Percentiles rank a stretch among this genome's conserved stretches.
phyloP scores from a whole-genome alignment of 2,329 filamentous ascomycete species.

The Fusarium cyanostomum region DNA sequence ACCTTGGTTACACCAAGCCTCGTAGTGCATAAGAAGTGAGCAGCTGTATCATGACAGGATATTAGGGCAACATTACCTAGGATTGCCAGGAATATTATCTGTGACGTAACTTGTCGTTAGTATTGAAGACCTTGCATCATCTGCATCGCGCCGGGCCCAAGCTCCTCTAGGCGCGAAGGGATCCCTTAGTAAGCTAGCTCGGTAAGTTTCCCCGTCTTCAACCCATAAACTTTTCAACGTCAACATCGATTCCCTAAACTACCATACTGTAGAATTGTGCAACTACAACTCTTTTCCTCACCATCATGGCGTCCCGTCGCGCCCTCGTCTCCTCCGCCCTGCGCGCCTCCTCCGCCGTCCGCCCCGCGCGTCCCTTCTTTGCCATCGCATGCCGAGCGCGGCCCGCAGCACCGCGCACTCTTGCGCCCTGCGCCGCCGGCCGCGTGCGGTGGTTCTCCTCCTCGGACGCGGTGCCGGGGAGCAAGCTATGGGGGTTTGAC shows the following conservation, averaged over 20 bases:
- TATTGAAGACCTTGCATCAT: slow-evolving; percentile 17
- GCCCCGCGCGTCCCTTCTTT: slow-evolving; percentile 13
- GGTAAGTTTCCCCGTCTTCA: slow-evolving; percentile 9
- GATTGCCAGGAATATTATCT: not conserved
- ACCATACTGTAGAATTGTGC: not conserved
- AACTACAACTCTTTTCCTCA: not conserved
- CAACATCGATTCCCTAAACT: not conserved
- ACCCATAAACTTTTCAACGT: slow-evolving; percentile 2
- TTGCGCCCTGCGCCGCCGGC: slow-evolving; percentile 5
- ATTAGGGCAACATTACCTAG: no score
- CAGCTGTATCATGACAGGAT: no score
- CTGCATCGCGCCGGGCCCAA: not conserved
- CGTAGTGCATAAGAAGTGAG: no score
- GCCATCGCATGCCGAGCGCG: slow-evolving; percentile 11
- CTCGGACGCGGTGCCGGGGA: slow-evolving; percentile 29
- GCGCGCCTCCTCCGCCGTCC: slow-evolving; percentile 22
- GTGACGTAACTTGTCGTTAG: not conserved
- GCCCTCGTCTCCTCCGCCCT: slow-evolving; percentile 27
- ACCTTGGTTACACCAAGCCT: no score
- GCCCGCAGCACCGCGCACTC: slow-evolving; percentile 4
- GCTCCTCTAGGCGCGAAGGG: not conserved
- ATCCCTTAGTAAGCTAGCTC: slow-evolving; percentile 11
- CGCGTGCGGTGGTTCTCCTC: slow-evolving; percentile 23
- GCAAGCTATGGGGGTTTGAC: slow-evolving; percentile 60
- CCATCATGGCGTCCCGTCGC: slow-evolving; percentile 35